Conservation (phyloP, 495 filamentous ascomycete species). For the Neurospora sp. region DNA sequence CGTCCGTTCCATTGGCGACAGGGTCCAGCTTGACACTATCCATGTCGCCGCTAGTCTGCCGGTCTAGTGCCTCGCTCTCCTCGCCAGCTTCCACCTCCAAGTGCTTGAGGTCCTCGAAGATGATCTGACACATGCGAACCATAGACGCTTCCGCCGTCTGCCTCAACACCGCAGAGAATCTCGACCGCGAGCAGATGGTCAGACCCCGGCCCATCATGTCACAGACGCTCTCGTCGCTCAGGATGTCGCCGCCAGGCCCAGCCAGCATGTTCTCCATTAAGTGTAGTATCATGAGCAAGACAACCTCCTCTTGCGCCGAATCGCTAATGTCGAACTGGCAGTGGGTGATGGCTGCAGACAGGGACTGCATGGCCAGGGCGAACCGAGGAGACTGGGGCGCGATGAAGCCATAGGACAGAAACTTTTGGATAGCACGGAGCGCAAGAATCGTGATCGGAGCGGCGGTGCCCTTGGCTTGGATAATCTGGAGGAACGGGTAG, state of each 20-base stretch:
- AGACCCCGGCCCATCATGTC: constrained; percentile 99
- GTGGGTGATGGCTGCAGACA: constrained; percentile 92
- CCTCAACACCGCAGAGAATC: constrained; percentile 82
- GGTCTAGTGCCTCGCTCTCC: constrained; percentile 48
- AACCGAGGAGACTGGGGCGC: constrained; percentile 72
- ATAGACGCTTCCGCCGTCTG: constrained; percentile 93
- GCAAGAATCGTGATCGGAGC: constrained; percentile 93
- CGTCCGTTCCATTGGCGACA: constrained; percentile 61
- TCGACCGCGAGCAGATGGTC: constrained; percentile 92
- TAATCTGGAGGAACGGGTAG: constrained; percentile 93
- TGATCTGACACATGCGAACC: constrained; percentile 97
- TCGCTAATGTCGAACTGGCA: constrained; percentile 97
- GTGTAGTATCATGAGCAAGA: constrained; percentile 84
- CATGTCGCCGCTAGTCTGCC: constrained; percentile 54
- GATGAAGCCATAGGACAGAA: constrained; percentile 91
- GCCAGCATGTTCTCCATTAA: constrained; percentile 97
- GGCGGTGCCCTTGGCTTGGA: constrained; percentile 91
- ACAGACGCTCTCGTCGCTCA: constrained; percentile 94
- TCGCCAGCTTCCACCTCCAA: constrained; percentile 62
- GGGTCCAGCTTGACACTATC: constrained; percentile 81
- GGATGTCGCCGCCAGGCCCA: constrained; percentile 78
- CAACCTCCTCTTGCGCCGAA: constrained; percentile 88
- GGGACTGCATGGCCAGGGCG: constrained; percentile 81
- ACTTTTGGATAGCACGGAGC: constrained; percentile 91
- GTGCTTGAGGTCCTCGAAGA: constrained; percentile 84